Base-by-base conservation (phyloP, 2,329 filamentous ascomycete genomes). In the Ceratocystis diversiconidia region DNA sequence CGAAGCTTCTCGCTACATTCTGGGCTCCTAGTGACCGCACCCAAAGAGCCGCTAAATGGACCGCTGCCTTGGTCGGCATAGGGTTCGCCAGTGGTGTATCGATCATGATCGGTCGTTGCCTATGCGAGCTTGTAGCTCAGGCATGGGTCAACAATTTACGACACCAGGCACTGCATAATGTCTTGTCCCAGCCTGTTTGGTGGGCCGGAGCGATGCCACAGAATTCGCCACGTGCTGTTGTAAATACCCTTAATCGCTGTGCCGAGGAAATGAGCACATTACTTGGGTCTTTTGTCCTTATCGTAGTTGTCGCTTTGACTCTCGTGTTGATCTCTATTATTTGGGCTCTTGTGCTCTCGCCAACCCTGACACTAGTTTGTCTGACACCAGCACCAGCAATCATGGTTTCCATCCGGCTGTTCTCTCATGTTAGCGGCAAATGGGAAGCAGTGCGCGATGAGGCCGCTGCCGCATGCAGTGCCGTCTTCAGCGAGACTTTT, bases 251-350 rank as follows among this genome's bases (percentile, higher is more conserved):
- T 0, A 90, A 95, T 71, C 82, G 87, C 17, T 89, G 90, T 70
- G 88, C 87, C 0, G 91, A 97, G 72, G 90, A 96, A 72, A 92
- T 94, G 83, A 83, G 89, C 7, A 91, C 89, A 70, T 77, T 97
- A 0, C 79, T 95, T 0, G 88, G 89, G 1, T 83, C 88, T 1
- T 95, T 96, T 71, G 79, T 86, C 0, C 87, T 88, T 1, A 83
- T 88, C 64, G 74, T 87, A 0, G 78, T 92, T 15, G 82, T 87
- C 8, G 85, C 88, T 2, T 72, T 79, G 0, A 75, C 84, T 63
- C 92, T 95, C 80, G 79, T 89, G 19, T 66, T 76, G 0, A 81
- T 87, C n/a, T 85, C 89, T 0, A 71, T 94, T 5, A 71, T 81
- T 1, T 96, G 91, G 92, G 85, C 89, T 3, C 73, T 95, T 17